Evolutionary conservation across 768 basidiomycete species (phyloP), one percentile per base, ranked within the genome.

Genomic region (Boletus vermiculosoides): DNA sequence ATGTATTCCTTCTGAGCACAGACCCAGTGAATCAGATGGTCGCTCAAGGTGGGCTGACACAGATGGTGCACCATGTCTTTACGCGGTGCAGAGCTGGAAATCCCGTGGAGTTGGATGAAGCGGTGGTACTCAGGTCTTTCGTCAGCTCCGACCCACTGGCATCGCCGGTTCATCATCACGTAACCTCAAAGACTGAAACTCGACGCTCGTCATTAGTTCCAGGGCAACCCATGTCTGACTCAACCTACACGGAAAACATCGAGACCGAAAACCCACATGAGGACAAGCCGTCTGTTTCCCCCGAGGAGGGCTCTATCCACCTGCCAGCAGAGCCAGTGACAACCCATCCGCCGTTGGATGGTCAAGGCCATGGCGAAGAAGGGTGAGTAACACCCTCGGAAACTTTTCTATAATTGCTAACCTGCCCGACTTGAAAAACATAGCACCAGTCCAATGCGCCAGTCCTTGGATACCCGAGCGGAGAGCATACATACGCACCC

Each of bases 31-130:
- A 96, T 63, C 97, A 98, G 74, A 95, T 92, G 78, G 96, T 99
- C 37, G 97, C 97, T 18, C 97, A 99, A 73, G 97, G 96, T 20
- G 94, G 95, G 18, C 82, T 99, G 18, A 94, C 94, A 0, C 97
- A 99, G 72, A 98, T 99, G 87, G 94, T 98, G 3, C 90, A 97
- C 65, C 95, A 98, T 66, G 86, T 98, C 55, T 98, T 99, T 70
- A 82, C 88, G 15, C 83, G 97, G 22, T 92, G 92, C 66, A 80
- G 79, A 68, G 65, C 78, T 30, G 72, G 68, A 48, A 58, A 59
- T 28, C 28, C 52, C 28, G 37, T 49, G 40, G 63, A 63, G n/a
- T 52, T 42, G 20, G 68, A 60, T 30, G 62, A 63, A 54, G 55
- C 56, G 55, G 33, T 57, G 46, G 41, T 58, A 31, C 45, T 56